Conservation (phyloP, 176 grass and related monocot genomes). For the Luzula sylvatica region DNA sequence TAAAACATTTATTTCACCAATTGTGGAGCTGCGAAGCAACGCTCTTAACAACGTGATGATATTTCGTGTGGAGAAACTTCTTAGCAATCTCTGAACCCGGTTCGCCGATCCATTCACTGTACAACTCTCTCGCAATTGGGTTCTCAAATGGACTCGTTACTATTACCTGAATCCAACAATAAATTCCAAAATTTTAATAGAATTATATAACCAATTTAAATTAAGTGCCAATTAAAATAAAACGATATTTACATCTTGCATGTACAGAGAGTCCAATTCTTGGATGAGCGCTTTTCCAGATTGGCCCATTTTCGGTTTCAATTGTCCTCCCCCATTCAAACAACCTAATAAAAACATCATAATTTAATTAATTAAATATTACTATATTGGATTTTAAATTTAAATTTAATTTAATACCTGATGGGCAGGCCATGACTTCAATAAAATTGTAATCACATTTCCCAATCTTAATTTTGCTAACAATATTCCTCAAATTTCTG, state of each 20-base stretch:
- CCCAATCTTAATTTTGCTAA: constrained; percentile 88
- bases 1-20: constrained; percentile 34
- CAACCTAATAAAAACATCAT: constrained; percentile 45
- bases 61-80: constrained; percentile 67
- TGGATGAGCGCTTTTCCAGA: constrained; percentile 77
- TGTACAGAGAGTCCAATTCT: constrained; percentile 60
- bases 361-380: not conserved
- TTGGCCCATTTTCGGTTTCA: constrained; percentile 71
- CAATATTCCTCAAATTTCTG: constrained; percentile 86
- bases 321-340: constrained; percentile 84
- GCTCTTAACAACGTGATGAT: constrained; percentile 80
- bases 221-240: not conserved
- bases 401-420: constrained; percentile 37
- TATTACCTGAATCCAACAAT: constrained; percentile 36
- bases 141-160: constrained; percentile 55
- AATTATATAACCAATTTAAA: not conserved
- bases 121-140: constrained; percentile 52
- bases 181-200: constrained; percentile 10
- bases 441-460: constrained; percentile 93
- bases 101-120: constrained; percentile 72
- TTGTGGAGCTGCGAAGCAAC: constrained; percentile 75
- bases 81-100: constrained; percentile 87
- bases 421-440: constrained; percentile 99
- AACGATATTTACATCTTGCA: constrained; percentile 55
- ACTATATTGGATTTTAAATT: not conserved